These are phyloP conservation scores for Vitis amurensis DNA, from an alignment of 164 flowering plant species.

Conservation along the genomic window DNA sequence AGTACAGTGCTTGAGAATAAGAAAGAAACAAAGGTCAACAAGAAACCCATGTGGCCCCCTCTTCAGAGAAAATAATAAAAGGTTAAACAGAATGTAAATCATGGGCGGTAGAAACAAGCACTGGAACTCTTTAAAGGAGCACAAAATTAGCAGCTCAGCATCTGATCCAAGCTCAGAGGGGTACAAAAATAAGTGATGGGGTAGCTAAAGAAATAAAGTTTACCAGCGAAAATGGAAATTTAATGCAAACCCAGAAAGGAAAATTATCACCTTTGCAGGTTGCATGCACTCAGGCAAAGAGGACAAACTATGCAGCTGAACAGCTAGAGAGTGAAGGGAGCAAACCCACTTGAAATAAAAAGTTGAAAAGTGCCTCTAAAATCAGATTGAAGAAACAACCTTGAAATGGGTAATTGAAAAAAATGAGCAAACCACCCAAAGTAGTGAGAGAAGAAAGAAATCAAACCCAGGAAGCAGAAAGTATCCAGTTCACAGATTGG, in stretches of 20 bases:
- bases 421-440: not conserved
- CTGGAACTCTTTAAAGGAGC: not conserved
- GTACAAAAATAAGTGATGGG: not conserved
- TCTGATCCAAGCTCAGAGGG: not conserved
- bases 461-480: conserved; percentile 4
- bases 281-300: not conserved
- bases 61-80: too few relatives aligned
- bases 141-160: not conserved
- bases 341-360: not conserved
- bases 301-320: not conserved
- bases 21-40: not conserved
- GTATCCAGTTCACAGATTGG: not conserved
- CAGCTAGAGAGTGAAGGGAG: conserved; percentile 1
- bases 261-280: not conserved
- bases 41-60: not conserved
- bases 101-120: not conserved
- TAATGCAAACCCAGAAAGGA: not conserved
- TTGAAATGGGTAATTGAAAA: not conserved
- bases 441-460: conserved; percentile 1
- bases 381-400: not conserved
- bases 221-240: not conserved
- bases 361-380: not conserved
- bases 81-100: not conserved
- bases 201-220: not conserved
- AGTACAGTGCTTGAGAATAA: not conserved